phyloP scores from a whole-genome alignment of 179 eudicot genomes.

The Beta macrorhiza region DNA sequence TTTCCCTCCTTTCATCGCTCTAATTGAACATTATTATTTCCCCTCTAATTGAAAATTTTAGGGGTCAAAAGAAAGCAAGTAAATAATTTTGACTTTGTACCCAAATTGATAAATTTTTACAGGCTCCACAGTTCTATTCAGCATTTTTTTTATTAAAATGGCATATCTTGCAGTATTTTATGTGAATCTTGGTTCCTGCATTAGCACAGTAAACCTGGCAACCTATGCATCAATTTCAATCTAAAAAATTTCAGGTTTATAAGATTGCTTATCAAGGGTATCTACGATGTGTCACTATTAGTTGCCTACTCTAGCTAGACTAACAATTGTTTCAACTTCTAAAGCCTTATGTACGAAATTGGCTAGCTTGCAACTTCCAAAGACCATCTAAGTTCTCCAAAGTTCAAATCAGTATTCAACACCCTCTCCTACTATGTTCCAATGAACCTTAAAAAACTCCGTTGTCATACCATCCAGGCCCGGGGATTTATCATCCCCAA shows the following conservation, averaged over 20 bases:
- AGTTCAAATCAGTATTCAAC: too few species aligned
- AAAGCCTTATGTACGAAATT: too few species aligned
- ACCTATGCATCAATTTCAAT: not conserved
- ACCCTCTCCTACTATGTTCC: too few species aligned
- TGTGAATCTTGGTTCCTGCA: not conserved
- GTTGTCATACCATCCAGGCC: too few species aligned
- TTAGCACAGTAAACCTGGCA: not conserved
- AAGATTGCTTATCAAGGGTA: not conserved
- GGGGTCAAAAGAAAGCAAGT: constrained; percentile 1
- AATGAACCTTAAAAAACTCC: too few species aligned
- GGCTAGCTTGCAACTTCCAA: too few species aligned
- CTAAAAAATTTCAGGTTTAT: not conserved
- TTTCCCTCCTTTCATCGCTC: not conserved
- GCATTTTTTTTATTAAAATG: not conserved
- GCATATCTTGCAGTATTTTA: not conserved
- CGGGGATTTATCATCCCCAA: too few species aligned
- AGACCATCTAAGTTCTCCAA: too few species aligned
- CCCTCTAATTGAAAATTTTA: constrained; percentile 7
- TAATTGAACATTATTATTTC: not conserved
- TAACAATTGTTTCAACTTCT: too few species aligned
- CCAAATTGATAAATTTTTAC: not conserved
- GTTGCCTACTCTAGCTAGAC: too few species aligned
- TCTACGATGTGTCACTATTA: too few species aligned
- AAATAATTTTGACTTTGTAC: constrained; percentile 15
- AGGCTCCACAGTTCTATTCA: not conserved